These are phyloP conservation scores for Fusarium nanum DNA, from an alignment of 2,329 filamentous ascomycete genomes.

Conservation along the genomic window DNA sequence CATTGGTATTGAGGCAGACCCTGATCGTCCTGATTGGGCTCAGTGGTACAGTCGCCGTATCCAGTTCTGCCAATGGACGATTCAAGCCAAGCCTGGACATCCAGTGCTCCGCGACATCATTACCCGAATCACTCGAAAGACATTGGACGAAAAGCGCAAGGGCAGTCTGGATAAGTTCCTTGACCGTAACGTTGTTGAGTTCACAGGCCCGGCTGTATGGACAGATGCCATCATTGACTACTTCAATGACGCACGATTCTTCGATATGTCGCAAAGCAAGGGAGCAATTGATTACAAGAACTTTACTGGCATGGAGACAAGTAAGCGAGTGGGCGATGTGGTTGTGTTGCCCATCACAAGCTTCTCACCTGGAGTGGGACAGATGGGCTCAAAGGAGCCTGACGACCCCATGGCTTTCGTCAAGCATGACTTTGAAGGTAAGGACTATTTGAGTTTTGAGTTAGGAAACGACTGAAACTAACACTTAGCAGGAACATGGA, in stretches of 20 bases:
- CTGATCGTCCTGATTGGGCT: conserved; percentile 90
- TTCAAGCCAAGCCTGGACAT: conserved; percentile 94
- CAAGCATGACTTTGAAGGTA: conserved; percentile 96
- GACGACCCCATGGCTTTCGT: conserved; percentile 98
- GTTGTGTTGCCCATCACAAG: conserved; percentile 95
- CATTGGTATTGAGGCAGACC: conserved; percentile 95
- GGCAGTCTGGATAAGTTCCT: conserved; percentile 70
- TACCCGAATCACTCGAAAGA: conserved; percentile 83
- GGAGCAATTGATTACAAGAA: conserved; percentile 85
- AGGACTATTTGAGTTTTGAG: conserved; percentile 34
- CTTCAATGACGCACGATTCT: conserved; percentile 91
- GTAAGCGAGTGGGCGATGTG: conserved; percentile 92
- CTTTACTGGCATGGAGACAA: conserved; percentile 86
- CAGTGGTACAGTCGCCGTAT: conserved; percentile 97
- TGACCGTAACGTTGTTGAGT: conserved; percentile 86
- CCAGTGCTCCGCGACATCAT: conserved; percentile 91
- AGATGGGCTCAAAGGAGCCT: conserved; percentile 89
- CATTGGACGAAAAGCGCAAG: conserved; percentile 76
- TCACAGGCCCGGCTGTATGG: conserved; percentile 94
- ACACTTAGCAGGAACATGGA: conserved; percentile 73
- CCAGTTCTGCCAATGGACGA: conserved; percentile 99
- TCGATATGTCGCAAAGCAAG: conserved; percentile 78
- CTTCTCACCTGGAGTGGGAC: conserved; percentile 93
- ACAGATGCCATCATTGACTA: conserved; percentile 92
- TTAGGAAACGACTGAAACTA: neutral